Evolutionary conservation across 2,329 filamentous ascomycete genomes (phyloP).

Genomic region (Calonectria crousiana): DNA sequence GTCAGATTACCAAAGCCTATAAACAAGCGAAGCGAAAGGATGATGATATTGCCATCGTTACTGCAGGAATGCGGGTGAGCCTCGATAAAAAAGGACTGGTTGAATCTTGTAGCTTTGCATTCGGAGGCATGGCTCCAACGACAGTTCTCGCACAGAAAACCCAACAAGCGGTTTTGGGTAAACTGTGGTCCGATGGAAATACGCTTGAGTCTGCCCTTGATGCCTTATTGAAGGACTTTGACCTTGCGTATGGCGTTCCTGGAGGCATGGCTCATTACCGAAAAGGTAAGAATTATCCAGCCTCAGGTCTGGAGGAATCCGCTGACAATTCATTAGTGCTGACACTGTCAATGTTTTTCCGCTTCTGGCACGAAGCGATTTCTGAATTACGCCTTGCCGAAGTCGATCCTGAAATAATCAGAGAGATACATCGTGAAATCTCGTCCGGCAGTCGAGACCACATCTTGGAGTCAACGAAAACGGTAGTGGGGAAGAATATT

Average conservation of each 20-base stretch:
- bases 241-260: constrained; percentile 17
- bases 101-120: constrained; percentile 13
- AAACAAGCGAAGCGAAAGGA: constrained; percentile 95
- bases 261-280: constrained; percentile 26
- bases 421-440: constrained; percentile 75
- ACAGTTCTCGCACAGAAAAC: constrained; percentile 16
- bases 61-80: constrained; percentile 79
- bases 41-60: constrained; percentile 94
- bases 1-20: constrained; percentile 85
- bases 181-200: constrained; percentile 3
- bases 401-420: constrained; percentile 72
- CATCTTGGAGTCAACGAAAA: not conserved
- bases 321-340: constrained; percentile 6
- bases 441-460: constrained; percentile 16
- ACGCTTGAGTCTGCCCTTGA: constrained; percentile 7
- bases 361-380: constrained; percentile 22
- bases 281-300: not conserved
- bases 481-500: constrained; percentile 48
- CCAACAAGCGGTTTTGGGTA: constrained; percentile 10
- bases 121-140: constrained; percentile 21
- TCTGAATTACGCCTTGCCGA: constrained; percentile 5
- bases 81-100: constrained; percentile 28
- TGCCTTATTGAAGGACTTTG: constrained; percentile 12
- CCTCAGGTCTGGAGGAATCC: not conserved
- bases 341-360: constrained; percentile 25